Percentiles rank a stretch among this genome's conserved stretches.
Conservation (phyloP, 306 rosid genomes). For the Ormosia emarginata region DNA sequence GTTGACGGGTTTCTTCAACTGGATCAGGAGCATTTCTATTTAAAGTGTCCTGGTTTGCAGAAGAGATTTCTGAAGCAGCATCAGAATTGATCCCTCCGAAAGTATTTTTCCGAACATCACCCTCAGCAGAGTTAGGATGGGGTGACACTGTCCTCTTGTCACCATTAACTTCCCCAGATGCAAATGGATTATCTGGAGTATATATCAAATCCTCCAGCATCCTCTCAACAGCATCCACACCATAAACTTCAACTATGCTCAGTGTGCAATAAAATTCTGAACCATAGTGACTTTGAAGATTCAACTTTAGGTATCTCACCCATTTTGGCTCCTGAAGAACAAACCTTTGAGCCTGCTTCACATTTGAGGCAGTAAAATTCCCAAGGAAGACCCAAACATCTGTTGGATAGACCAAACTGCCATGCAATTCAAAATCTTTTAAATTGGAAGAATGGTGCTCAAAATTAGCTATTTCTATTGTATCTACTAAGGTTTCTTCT, state of each 20-base stretch:
- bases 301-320: slow-evolving; percentile 85
- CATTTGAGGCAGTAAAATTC: slow-evolving; percentile 77
- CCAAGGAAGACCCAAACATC: slow-evolving; percentile 75
- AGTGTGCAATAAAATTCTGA: slow-evolving; percentile 91
- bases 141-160: slow-evolving; percentile 41
- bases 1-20: slow-evolving; percentile 63
- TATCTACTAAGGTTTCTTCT: slow-evolving; percentile 87
- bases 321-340: slow-evolving; percentile 83
- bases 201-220: slow-evolving; percentile 89
- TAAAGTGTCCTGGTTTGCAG: slow-evolving; percentile 32
- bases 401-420: slow-evolving; percentile 87
- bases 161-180: slow-evolving; percentile 41
- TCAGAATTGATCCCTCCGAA: slow-evolving; percentile 33
- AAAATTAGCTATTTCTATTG: slow-evolving; percentile 82
- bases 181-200: slow-evolving; percentile 40
- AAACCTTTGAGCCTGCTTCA: slow-evolving; percentile 68
- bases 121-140: slow-evolving; percentile 34
- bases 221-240: slow-evolving; percentile 90
- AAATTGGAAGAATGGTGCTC: slow-evolving; percentile 92
- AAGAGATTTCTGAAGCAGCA: slow-evolving; percentile 28
- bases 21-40: slow-evolving; percentile 55
- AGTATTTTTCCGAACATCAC: slow-evolving; percentile 21
- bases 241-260: slow-evolving; percentile 70
- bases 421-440: slow-evolving; percentile 70
- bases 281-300: slow-evolving; percentile 75